Percentiles rank a stretch among this genome's conserved stretches.
Conservation (phyloP, 306 rosid species). For the Corylus avellana region DNA sequence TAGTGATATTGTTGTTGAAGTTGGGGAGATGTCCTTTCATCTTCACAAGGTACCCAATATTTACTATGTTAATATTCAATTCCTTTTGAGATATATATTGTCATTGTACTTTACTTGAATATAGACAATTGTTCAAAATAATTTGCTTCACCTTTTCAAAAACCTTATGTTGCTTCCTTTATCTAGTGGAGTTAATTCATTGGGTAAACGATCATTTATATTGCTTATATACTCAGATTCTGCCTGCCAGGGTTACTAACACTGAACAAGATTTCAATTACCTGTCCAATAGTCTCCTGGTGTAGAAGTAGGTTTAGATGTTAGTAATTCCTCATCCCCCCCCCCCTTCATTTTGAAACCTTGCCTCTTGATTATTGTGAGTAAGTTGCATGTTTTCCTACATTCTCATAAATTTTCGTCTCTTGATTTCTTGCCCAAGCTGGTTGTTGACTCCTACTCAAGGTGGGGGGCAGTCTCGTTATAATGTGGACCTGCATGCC, state of each 20-base stretch:
- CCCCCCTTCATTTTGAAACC: background rate
- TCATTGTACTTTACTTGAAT: slow-evolving; percentile 2
- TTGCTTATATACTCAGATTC: background rate
- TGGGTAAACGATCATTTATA: background rate
- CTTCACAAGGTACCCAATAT: slow-evolving; percentile 78
- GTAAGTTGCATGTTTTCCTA: background rate
- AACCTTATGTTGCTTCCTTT: background rate
- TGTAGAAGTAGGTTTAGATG: background rate
- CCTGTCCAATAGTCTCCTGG: background rate
- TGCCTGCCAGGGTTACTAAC: background rate
- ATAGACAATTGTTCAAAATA: background rate
- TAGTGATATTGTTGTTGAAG: slow-evolving; percentile 89
- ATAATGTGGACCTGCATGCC: background rate
- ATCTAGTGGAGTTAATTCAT: background rate
- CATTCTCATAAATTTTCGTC: background rate
- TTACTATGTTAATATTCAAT: slow-evolving; percentile 10
- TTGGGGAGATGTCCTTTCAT: slow-evolving; percentile 95
- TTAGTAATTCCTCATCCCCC: background rate
- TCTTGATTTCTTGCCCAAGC: background rate
- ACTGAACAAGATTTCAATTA: background rate
- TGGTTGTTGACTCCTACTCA: background rate
- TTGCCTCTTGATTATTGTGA: background rate
- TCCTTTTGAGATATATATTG: slow-evolving; percentile 19
- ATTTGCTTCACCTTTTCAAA: background rate
- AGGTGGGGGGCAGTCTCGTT: background rate